A percentile compares a stretch with the other conserved stretches of the same genome.
These are phyloP conservation scores for Aspergillus ochraceoroseus DNA, from an alignment of 2,329 filamentous ascomycete genomes.

Conservation along the genomic window DNA sequence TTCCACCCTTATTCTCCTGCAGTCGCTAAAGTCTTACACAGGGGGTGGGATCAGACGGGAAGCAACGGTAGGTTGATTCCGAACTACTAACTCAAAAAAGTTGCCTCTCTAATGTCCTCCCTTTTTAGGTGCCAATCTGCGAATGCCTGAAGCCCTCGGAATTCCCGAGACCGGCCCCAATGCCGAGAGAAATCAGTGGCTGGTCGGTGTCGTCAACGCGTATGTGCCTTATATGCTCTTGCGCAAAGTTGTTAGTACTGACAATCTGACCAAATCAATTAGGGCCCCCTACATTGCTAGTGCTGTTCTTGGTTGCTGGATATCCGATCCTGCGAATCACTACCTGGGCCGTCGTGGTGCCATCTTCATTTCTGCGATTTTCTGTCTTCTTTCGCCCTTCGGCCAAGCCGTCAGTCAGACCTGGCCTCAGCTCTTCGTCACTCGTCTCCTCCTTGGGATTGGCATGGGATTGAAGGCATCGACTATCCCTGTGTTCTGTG, in stretches of 20 bases:
- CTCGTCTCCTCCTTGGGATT: conserved; percentile 55
- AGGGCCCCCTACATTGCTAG: conserved; percentile 52
- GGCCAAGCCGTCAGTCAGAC: conserved; percentile 59
- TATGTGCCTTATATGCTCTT: no score
- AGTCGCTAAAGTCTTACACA: conserved; percentile 8
- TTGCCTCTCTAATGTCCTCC: conserved; percentile 16
- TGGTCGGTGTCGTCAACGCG: conserved; percentile 64
- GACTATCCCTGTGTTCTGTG: conserved; percentile 53
- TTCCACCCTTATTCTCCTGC: neutral
- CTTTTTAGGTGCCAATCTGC: conserved; percentile 48
- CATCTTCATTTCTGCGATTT: conserved; percentile 60
- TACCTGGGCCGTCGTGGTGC: conserved; percentile 57
- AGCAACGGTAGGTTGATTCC: conserved; percentile 25
- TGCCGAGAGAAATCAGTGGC: conserved; percentile 49
- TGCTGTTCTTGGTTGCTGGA: conserved; percentile 57
- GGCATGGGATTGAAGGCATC: conserved; percentile 60
- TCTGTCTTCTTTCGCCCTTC: conserved; percentile 63
- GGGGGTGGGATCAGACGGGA: conserved; percentile 34
- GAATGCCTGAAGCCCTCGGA: conserved; percentile 46
- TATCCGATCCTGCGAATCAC: conserved; percentile 61
- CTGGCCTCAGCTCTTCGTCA: conserved; percentile 56
- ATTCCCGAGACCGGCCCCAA: conserved; percentile 42
- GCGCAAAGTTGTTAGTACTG: no score
- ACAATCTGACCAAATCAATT: no score
- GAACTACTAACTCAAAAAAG: neutral